Evolutionary conservation across 495 filamentous ascomycete species (phyloP).

Genomic region (Thozetella sp.): DNA sequence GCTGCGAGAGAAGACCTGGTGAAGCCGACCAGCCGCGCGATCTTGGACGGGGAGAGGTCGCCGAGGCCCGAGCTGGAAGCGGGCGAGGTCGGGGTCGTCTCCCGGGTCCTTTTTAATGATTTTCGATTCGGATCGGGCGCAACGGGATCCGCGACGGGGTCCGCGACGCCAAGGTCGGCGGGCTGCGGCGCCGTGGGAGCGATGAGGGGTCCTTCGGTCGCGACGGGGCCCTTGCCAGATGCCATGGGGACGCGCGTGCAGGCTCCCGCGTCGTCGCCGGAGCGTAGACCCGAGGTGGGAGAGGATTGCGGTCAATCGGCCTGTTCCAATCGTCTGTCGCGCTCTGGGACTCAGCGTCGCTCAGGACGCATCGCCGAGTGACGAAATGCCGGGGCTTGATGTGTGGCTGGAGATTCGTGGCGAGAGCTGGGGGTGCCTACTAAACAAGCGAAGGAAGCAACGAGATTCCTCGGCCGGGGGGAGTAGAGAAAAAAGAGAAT

Average conservation of each 20-base stretch:
- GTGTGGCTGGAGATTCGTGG: constrained; percentile 56
- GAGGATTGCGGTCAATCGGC: constrained; percentile 14
- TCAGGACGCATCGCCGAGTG: constrained; percentile 40
- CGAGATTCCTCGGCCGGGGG: not conserved
- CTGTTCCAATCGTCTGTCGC: constrained; percentile 9
- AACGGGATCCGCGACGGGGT: constrained; percentile 27
- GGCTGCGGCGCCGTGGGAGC: constrained; percentile 30
- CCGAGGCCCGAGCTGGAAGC: constrained; percentile 31
- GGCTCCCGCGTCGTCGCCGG: constrained; percentile 11
- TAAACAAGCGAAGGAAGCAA: constrained; percentile 1
- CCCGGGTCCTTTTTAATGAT: constrained; percentile 51
- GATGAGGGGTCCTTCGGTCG: constrained; percentile 43
- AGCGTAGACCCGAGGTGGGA: constrained; percentile 4
- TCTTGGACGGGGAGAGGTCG: constrained; percentile 52
- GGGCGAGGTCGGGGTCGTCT: constrained; percentile 43
- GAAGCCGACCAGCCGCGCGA: constrained; percentile 46
- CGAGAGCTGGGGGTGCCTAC: constrained; percentile 35
- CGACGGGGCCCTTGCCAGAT: constrained; percentile 44
- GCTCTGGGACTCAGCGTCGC: constrained; percentile 28
- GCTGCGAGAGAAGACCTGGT: constrained; percentile 48
- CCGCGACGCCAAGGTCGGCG: constrained; percentile 18
- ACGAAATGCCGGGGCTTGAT: constrained; percentile 26
- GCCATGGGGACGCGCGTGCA: constrained; percentile 33
- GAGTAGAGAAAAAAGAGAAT: not conserved
- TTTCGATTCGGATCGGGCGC: constrained; percentile 34